These are phyloP conservation scores for Candida sp. DNA, from an alignment of 1,139 yeast species.

Conservation along the genomic window DNA sequence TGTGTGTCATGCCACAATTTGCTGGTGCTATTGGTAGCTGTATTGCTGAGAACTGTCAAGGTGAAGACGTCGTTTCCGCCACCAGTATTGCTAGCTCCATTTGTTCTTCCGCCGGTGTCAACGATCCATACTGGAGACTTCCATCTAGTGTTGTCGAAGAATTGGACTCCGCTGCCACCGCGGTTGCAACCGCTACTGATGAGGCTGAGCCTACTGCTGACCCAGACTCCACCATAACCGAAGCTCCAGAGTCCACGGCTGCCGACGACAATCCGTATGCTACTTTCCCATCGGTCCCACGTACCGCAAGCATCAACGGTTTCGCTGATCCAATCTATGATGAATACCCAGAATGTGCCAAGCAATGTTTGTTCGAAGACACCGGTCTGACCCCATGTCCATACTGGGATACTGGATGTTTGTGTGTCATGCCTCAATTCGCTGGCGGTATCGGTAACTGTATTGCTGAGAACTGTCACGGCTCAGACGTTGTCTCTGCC, in stretches of 20 bases:
- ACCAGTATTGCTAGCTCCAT: conserved; percentile 44
- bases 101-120: conserved; percentile 48
- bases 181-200: not conserved
- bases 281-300: conserved; percentile 35
- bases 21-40: conserved; percentile 31
- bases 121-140: conserved; percentile 43
- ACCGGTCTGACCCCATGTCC: conserved; percentile 37
- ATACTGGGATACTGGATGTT: conserved; percentile 43
- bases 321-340: conserved; percentile 37
- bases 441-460: conserved; percentile 31
- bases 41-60: conserved; percentile 32
- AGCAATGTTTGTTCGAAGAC: conserved; percentile 22
- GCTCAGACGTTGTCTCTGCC: conserved; percentile 38
- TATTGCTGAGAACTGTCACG: conserved; percentile 32
- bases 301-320: conserved; percentile 39
- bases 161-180: conserved; percentile 13
- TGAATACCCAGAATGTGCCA: conserved; percentile 26
- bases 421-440: conserved; percentile 38
- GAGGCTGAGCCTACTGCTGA: too few relatives aligned
- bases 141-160: not conserved
- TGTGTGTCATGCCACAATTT: conserved; percentile 38
- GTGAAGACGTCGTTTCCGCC: conserved; percentile 38
- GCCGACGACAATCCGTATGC: conserved; percentile 19
- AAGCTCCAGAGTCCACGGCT: conserved; percentile 8
- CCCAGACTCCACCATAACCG: not conserved